These are phyloP conservation scores for Pseudopyrenochaeta lycopersici DNA, from an alignment of 2,329 filamentous ascomycete genomes.

Conservation along the genomic window DNA sequence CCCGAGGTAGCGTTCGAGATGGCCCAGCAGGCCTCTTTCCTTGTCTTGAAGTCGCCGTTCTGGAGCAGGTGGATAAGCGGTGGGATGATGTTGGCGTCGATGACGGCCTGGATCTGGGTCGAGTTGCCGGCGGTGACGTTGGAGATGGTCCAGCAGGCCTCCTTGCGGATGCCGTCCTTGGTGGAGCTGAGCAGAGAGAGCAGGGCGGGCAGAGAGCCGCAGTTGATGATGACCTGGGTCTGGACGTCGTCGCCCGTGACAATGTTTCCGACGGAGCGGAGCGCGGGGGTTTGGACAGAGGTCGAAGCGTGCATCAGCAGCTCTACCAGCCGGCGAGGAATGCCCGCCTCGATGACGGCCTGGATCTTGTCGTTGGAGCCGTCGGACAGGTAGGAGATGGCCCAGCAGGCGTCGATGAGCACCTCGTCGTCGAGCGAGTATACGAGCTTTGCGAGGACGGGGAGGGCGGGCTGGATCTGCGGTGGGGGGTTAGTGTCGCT, in stretches of 20 bases:
- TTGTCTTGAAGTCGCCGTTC: slow-evolving; percentile 98
- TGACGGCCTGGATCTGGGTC: slow-evolving; percentile 93
- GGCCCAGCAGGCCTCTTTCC: slow-evolving; percentile 99
- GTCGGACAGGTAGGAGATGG: slow-evolving; percentile 97
- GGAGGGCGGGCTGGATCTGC: slow-evolving; percentile 92
- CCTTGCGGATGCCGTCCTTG: slow-evolving; percentile 98
- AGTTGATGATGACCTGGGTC: slow-evolving; percentile 99
- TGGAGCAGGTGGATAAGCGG: slow-evolving; percentile 95
- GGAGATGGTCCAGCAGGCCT: slow-evolving; percentile 99
- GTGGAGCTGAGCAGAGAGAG: slow-evolving; percentile 92
- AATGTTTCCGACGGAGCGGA: slow-evolving; percentile 97
- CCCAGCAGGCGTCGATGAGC: slow-evolving; percentile 98
- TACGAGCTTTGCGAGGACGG: slow-evolving; percentile 94
- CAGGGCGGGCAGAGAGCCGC: slow-evolving; percentile 89
- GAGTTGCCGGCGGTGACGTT: slow-evolving; percentile 99
- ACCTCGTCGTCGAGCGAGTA: slow-evolving; percentile 99
- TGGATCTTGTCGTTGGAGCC: slow-evolving; percentile 99
- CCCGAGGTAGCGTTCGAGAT: slow-evolving; percentile 98
- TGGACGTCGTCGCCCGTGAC: slow-evolving; percentile 98
- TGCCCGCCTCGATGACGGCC: slow-evolving; percentile 97
- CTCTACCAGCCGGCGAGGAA: slow-evolving; percentile 94
- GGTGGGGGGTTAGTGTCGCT: slow-evolving; percentile 15
- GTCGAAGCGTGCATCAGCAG: slow-evolving; percentile 98
- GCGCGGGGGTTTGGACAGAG: slow-evolving; percentile 95
- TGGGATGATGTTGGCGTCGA: slow-evolving; percentile 96